Base-by-base conservation (phyloP, 2,329 filamentous ascomycete species). In the Xylaria sp. region DNA sequence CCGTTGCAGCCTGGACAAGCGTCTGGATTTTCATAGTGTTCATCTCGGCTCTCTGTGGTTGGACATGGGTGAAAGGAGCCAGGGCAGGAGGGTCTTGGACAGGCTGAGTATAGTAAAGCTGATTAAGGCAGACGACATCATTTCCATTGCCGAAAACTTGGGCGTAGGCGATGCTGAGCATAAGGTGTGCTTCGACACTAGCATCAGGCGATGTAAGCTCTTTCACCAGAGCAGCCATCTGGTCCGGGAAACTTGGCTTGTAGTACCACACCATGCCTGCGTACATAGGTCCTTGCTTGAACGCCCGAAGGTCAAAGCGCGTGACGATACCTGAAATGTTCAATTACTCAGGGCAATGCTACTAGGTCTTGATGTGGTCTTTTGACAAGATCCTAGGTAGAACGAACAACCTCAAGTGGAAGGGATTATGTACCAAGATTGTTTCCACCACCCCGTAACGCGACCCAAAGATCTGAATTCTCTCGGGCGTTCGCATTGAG, bases 401-500 rank as follows among this genome's bases (percentile, higher is more conserved):
- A 46, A 16, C 39, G 42, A 56, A 63, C 5, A 50, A 46, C 7
- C 29, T 19, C 6, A 60, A 46, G 55, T 58, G 57, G 52, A 24
- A 57, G 8, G 69, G 11, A 40, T 7, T 29, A 47, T 63, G 19
- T 61, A 22, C 72, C 74, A 40, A 76, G 72, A 57, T 78, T 79
- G 57, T 71, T 74, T n/a, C 69, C 65, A 19, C 76, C 76, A 16
- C 76, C 77, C 21, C 72, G 70, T 4, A 78, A 65, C 0, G 75
- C 76, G 45, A 65, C 68, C 62, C 67, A 78, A 1, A 79, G 67
- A 48, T 78, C 75, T 0, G 62, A 16, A 51, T 78, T 69, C 4
- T 66, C 50, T 0, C 57, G 39, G 0, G 59, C 57, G 39, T 71
- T 76, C 8, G 72, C 76, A 8, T 72, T 71, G 18, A 78, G 62